Evolutionary conservation across 2,329 filamentous ascomycete species (phyloP).

Genomic region (Penicillium sp.): DNA sequence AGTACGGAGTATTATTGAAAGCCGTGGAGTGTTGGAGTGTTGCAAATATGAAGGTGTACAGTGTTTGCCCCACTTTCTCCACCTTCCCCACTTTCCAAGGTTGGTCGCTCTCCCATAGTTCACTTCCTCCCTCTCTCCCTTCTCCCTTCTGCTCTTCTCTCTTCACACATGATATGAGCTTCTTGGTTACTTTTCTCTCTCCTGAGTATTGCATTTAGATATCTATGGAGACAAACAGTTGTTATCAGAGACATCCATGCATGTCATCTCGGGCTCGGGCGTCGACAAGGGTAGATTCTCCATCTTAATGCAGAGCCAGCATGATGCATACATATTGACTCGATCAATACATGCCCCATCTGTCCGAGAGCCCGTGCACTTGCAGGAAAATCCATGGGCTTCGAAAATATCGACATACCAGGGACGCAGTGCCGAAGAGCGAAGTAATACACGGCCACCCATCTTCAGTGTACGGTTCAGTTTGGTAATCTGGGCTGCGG

Average conservation of each 20-base stretch:
- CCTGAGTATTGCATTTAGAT: background rate
- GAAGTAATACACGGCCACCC: background rate
- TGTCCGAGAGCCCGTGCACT: background rate
- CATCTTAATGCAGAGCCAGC: slow-evolving; percentile 68
- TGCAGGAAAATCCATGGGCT: background rate
- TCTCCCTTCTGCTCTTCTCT: background rate
- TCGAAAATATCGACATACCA: background rate
- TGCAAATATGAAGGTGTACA: too few relatives aligned
- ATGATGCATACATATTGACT: slow-evolving; percentile 50
- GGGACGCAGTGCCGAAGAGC: background rate
- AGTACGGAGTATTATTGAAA: too few relatives aligned
- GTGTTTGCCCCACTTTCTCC: too few relatives aligned
- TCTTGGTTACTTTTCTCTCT: background rate
- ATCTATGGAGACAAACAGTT: background rate
- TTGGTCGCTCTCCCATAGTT: background rate
- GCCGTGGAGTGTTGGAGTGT: too few relatives aligned
- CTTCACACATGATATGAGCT: background rate
- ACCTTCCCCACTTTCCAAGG: too few relatives aligned
- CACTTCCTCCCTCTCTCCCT: background rate
- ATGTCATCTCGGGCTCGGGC: background rate
- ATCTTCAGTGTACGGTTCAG: background rate
- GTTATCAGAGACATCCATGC: background rate
- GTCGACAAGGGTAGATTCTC: background rate
- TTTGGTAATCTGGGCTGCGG: background rate
- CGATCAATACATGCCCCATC: background rate